These are phyloP conservation scores for Penicillium capsulatum DNA, from an alignment of 2,329 filamentous ascomycete species.

Conservation along the genomic window DNA sequence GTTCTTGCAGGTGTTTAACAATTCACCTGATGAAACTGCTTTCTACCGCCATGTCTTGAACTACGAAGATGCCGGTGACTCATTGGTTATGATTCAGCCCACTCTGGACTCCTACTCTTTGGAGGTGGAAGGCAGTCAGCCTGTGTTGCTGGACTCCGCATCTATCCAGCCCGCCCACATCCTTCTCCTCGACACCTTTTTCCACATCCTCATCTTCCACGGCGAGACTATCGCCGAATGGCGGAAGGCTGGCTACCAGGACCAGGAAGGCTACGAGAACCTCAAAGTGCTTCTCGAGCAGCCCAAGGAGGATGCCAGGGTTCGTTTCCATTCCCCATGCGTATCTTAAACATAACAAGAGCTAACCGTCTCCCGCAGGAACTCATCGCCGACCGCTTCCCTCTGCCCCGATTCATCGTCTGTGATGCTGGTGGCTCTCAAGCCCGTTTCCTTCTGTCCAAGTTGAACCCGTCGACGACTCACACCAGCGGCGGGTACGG, in stretches of 20 bases:
- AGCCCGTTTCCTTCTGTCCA: slow-evolving; percentile 91
- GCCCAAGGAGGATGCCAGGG: slow-evolving; percentile 93
- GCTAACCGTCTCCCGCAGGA: slow-evolving; percentile 54
- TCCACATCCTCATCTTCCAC: slow-evolving; percentile 99
- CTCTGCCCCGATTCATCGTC: slow-evolving; percentile 96
- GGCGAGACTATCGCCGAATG: slow-evolving; percentile 97
- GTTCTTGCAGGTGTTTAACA: slow-evolving; percentile 99
- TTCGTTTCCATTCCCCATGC: slow-evolving; percentile 46
- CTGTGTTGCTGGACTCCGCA: slow-evolving; percentile 92
- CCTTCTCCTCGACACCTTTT: slow-evolving; percentile 94
- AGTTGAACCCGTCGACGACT: slow-evolving; percentile 95
- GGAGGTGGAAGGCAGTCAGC: slow-evolving; percentile 86
- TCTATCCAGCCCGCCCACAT: slow-evolving; percentile 94
- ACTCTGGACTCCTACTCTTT: slow-evolving; percentile 97
- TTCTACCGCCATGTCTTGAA: slow-evolving; percentile 97
- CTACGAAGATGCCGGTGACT: slow-evolving; percentile 95
- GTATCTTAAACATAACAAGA: neutral
- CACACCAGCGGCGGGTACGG: slow-evolving; percentile 92
- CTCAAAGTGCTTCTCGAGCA: slow-evolving; percentile 82
- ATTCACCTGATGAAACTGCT: slow-evolving; percentile 97
- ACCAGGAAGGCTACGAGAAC: slow-evolving; percentile 97
- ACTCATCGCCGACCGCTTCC: slow-evolving; percentile 94
- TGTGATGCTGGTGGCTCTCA: slow-evolving; percentile 98
- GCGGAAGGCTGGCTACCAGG: slow-evolving; percentile 96
- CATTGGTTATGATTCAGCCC: slow-evolving; percentile 97